Evolutionary conservation across 2,329 filamentous ascomycete species (phyloP), one percentile per base, ranked within the genome.

Genomic region (Hypoxylon sp.): DNA sequence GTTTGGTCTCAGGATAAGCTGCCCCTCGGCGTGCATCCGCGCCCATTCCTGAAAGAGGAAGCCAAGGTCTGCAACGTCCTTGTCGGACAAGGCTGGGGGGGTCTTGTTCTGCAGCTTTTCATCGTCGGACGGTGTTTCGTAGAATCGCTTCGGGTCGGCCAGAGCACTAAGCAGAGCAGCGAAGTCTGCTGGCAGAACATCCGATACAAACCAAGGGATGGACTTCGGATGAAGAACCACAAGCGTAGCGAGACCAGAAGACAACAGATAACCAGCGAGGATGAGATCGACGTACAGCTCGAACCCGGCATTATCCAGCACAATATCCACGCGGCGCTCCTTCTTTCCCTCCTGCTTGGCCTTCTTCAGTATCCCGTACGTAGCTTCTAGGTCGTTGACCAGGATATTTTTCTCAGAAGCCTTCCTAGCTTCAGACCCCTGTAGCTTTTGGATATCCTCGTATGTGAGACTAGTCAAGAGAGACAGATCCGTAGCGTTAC

Each of bases 171-270:
- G 88, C 2, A 98, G 87, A n/a, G 91, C 89, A 1, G 85, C 86
- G 74, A 98, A 98, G 81, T 99, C 96, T 44, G 84, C 86, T 0
- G 95, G 94, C 10, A 97, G 81, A 2, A 98, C 96, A 75, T 99
- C 96, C 0, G 94, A 98, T 52, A 99, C 96, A 78, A 98, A 99
- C 96, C 96, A 99, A 0, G 96, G 96, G 65, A 99, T 94, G 21
- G 90, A 91, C 82, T 99, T 99, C 56, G 96, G 94, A 76, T 97
- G 94, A 8, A 99, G 87, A 19, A 98, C 90, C 13, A 99, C 86
- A 24, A 89, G 89, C 0, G 94, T 98, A 0, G 96, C 96, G 5
- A 99, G 88, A 0, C 92, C 93, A 0, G 93, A 86, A 0, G 93
- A 90, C 6, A 99, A 86, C 13, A 99, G 86, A 78, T 97, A 99